Percentiles rank a stretch among this genome's conserved stretches.
Conservation (phyloP, 148 eudicot species). For the Hydrangea macrophylla region DNA sequence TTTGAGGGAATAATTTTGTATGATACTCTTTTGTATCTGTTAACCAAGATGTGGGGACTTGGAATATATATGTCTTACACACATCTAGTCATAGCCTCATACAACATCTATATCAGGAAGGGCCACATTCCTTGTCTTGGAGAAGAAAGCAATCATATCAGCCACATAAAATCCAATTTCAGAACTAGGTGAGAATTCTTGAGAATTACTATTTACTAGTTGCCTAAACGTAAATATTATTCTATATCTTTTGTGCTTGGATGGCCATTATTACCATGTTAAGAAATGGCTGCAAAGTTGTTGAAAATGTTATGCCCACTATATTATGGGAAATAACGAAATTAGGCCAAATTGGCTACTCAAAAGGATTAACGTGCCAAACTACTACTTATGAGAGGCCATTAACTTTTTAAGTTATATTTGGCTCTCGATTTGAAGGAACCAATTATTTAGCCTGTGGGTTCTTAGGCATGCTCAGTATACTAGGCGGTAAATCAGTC, state of each 20-base stretch:
- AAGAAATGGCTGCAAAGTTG: neutral
- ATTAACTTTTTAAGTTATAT: neutral
- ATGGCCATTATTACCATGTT: neutral
- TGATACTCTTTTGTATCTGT: conserved; percentile 23
- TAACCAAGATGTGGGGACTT: conserved; percentile 19
- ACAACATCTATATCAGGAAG: neutral
- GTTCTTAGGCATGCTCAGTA: neutral
- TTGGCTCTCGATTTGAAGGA: neutral
- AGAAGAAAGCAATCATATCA: neutral
- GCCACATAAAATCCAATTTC: neutral
- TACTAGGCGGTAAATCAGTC: neutral
- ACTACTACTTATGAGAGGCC: neutral
- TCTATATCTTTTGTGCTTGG: neutral
- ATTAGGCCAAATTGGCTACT: neutral
- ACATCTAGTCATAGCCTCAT: neutral
- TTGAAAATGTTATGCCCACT: neutral
- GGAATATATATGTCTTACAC: conserved; percentile 24
- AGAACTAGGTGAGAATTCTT: neutral
- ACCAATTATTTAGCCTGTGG: neutral
- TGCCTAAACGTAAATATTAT: neutral
- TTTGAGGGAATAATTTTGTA: conserved; percentile 28
- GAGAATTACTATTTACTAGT: neutral
- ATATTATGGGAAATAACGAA: neutral
- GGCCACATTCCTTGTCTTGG: neutral
- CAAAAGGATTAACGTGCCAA: neutral